A percentile compares a stretch with the other conserved stretches of the same genome.
phyloP scores from a whole-genome alignment of 192 early-diverging fungal species.

The Linnemannia schmuckeri region DNA sequence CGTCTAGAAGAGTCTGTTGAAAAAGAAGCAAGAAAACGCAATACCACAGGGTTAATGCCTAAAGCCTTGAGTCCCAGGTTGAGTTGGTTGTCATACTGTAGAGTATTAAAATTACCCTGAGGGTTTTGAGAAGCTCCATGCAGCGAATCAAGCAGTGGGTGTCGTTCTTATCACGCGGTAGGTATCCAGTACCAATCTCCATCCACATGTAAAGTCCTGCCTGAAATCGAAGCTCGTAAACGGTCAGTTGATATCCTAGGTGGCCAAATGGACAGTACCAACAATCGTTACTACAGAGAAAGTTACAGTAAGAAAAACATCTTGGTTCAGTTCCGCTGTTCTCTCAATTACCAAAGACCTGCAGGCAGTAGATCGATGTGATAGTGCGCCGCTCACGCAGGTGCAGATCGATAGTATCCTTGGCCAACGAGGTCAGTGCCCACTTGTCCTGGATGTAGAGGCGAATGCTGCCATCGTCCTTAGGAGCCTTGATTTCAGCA shows the following conservation, averaged over 20 bases:
- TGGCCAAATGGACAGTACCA: constrained; percentile 13
- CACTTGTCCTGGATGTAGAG: constrained; percentile 32
- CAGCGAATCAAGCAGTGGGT: constrained; percentile 31
- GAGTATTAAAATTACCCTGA: constrained; percentile 26
- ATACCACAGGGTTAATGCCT: constrained; percentile 14
- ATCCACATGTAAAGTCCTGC: constrained; percentile 10
- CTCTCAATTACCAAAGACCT: constrained; percentile 31
- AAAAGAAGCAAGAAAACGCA: constrained; percentile 6
- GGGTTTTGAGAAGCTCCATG: constrained; percentile 26
- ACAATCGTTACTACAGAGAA: constrained; percentile 17
- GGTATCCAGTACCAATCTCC: constrained; percentile 19
- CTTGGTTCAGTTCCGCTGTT: not conserved
- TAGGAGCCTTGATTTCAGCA: constrained; percentile 21
- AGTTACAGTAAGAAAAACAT: constrained; percentile 16
- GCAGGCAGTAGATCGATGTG: constrained; percentile 18
- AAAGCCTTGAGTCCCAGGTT: constrained; percentile 11
- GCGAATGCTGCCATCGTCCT: constrained; percentile 9
- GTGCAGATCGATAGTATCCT: constrained; percentile 27
- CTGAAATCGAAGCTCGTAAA: constrained; percentile 37
- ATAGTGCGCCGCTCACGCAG: constrained; percentile 19
- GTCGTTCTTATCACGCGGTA: constrained; percentile 36
- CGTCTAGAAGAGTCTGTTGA: constrained; percentile 24
- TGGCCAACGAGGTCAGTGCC: constrained; percentile 29
- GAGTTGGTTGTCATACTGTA: constrained; percentile 7
- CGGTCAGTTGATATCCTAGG: constrained; percentile 32